These are phyloP conservation scores for Metschnikowia borealis DNA, from an alignment of 805 yeast genomes.

Conservation along the genomic window DNA sequence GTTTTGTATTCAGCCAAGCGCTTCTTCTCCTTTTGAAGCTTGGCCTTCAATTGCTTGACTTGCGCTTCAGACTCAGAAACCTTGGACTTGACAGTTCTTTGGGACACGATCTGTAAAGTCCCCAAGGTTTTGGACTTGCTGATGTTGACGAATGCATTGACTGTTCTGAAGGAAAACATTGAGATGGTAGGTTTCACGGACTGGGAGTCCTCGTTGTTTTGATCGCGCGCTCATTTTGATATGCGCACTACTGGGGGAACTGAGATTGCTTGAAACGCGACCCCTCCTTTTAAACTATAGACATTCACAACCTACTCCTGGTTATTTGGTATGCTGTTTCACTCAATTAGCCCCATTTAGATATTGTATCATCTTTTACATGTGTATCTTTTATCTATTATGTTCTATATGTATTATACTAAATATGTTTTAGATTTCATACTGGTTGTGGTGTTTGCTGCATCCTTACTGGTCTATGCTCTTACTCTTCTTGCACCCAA, in stretches of 20 bases:
- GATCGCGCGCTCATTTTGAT: not conserved
- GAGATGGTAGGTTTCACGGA: not conserved
- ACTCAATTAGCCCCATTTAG: too few relatives aligned
- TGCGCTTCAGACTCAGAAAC: not conserved
- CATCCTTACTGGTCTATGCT: too few relatives aligned
- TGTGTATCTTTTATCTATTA: too few relatives aligned
- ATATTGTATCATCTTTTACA: too few relatives aligned
- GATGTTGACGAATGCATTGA: not conserved
- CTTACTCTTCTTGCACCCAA: too few relatives aligned
- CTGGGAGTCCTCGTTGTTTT: not conserved
- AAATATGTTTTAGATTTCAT: too few relatives aligned
- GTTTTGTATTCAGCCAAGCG: slow-evolving; percentile 8
- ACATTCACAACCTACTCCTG: too few relatives aligned
- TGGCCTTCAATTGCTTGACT: slow-evolving; percentile 6
- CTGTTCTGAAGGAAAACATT: not conserved
- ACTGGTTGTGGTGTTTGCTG: too few relatives aligned
- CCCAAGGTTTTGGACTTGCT: not conserved
- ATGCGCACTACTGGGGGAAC: not conserved
- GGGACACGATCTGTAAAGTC: slow-evolving; percentile 2
- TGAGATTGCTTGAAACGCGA: not conserved
- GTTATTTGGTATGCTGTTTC: too few relatives aligned
- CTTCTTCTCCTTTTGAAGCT: slow-evolving; percentile 20
- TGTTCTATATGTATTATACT: too few relatives aligned
- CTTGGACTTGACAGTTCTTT: slow-evolving; percentile 1
- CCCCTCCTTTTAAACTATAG: not conserved